Evolutionary conservation across 495 filamentous ascomycete species (phyloP), one percentile per base, ranked within the genome.

Genomic region (Tricharina praecox): DNA sequence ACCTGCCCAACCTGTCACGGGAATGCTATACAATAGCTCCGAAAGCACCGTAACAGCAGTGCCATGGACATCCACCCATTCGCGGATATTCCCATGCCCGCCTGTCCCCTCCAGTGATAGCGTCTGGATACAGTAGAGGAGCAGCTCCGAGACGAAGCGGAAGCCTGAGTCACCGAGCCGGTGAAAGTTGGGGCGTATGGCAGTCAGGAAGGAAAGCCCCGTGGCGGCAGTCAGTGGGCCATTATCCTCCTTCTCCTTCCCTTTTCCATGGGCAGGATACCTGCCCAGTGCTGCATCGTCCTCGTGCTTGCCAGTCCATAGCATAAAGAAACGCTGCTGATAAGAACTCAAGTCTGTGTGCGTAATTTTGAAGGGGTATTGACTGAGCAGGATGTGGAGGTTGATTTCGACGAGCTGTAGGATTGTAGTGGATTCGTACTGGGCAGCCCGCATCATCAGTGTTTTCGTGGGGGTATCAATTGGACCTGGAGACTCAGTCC

Each of bases 341-440:
- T 8, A 9, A 4, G 18, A 7, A 3, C 33, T 15, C 18, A 19
- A 10, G 10, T 24, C 39, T 1, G 54, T 32, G 21, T 46, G 51
- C n/a, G 20, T 52, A 23, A 52, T 40, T 0, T 16, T 44, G 34
- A 55, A 58, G 10, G 55, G 53, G 3, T 53, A 53, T n/a, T 50
- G 45, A 21, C 49, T 49, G 15, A 58, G 36, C 8, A 58, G 45
- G 3, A 58, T 33, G 25, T 52, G 53, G 9, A 58, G 49, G 15
- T 52, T 20, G 10, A 58, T 21, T 10, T 43, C 49, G 20, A 48
- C 30, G 13, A 58, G 45, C 33, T 50, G 49, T 19, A 24, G 10
- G 4, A 45, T n/a, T 25, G 53, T 38, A 7, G 45, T 45, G 7
- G 45, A n/a, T n/a, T n/a, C n/a, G n/a, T n/a, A n/a, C n/a, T 23